Evolutionary conservation across 2,329 filamentous ascomycete genomes (phyloP).

Genomic region (Colletotrichum trifolii): DNA sequence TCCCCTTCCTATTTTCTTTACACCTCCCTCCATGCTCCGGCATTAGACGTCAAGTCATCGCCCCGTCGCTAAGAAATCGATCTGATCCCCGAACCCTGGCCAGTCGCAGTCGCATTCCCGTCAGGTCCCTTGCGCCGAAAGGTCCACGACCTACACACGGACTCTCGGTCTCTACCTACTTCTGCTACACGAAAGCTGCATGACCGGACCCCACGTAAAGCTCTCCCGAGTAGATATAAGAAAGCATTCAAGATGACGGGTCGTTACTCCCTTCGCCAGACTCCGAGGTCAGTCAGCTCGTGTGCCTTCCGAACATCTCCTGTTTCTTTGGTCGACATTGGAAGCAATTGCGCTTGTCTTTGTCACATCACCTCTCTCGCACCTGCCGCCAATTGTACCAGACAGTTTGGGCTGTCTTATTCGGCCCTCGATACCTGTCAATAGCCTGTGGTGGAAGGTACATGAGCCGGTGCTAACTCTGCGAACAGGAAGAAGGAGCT

Average conservation of each 20-base stretch:
- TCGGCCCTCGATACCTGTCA: constrained; percentile 1
- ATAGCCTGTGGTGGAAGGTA: background rate
- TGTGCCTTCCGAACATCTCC: background rate
- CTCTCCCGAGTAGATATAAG: constrained; percentile 23
- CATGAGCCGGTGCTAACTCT: constrained; percentile 11
- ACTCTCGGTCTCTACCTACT: background rate
- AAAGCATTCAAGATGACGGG: constrained; percentile 46
- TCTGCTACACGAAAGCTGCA: constrained; percentile 37
- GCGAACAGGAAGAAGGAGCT: constrained; percentile 67
- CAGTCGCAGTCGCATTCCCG: background rate
- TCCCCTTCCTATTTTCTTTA: background rate
- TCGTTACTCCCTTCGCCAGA: constrained; percentile 52
- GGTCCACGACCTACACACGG: constrained; percentile 25
- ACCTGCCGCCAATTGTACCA: background rate
- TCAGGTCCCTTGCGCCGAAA: background rate
- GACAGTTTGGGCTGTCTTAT: constrained; percentile 4
- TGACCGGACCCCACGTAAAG: constrained; percentile 21
- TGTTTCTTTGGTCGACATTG: constrained; percentile 3
- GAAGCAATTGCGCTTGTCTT: constrained; percentile 7
- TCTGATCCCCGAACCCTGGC: constrained; percentile 16
- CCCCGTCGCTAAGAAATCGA: constrained; percentile 14
- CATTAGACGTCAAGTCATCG: background rate
- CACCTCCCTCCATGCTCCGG: constrained; percentile 16
- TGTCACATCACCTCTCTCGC: background rate
- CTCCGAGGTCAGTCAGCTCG: constrained; percentile 47